Percentiles rank a stretch among this genome's conserved stretches.
These are phyloP conservation scores for Russula vinacea DNA, from an alignment of 768 basidiomycete genomes.

Conservation along the genomic window DNA sequence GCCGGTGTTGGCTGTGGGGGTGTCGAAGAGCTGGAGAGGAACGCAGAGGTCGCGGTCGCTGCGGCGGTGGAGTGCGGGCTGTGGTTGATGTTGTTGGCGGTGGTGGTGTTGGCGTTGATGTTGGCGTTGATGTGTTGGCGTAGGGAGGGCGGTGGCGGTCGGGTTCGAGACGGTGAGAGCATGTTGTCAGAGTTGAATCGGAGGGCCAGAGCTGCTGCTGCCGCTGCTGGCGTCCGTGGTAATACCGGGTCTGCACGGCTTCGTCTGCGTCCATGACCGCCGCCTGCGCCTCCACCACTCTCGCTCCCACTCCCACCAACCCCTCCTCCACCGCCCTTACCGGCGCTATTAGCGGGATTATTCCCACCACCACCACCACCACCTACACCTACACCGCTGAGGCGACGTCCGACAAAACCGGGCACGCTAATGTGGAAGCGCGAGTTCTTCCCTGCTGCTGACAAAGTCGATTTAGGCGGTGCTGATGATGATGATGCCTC, in stretches of 20 bases:
- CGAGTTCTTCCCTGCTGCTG: background rate
- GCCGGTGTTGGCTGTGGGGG: background rate
- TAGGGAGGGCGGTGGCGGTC: background rate
- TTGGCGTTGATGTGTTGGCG: background rate
- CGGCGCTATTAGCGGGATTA: background rate
- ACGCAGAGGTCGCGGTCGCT: background rate
- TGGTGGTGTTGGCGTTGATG: background rate
- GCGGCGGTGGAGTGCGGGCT: background rate
- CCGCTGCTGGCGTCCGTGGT: background rate
- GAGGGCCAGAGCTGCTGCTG: background rate
- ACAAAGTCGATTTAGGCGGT: background rate
- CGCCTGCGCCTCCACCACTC: background rate
- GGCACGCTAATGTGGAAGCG: conserved; percentile 8
- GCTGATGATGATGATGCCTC: background rate
- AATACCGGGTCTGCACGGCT: conserved; percentile 22
- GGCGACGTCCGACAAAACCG: background rate
- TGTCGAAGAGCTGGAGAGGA: background rate
- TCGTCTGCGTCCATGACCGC: background rate
- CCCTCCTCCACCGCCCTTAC: background rate
- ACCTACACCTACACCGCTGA: background rate
- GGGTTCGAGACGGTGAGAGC: conserved; percentile 2
- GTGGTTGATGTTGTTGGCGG: background rate
- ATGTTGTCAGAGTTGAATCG: conserved; percentile 21
- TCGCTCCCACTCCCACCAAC: background rate
- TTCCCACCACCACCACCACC: background rate